These are phyloP conservation scores for Dendrostoma leiphaemia DNA, from an alignment of 2,329 filamentous ascomycete species.

Conservation along the genomic window DNA sequence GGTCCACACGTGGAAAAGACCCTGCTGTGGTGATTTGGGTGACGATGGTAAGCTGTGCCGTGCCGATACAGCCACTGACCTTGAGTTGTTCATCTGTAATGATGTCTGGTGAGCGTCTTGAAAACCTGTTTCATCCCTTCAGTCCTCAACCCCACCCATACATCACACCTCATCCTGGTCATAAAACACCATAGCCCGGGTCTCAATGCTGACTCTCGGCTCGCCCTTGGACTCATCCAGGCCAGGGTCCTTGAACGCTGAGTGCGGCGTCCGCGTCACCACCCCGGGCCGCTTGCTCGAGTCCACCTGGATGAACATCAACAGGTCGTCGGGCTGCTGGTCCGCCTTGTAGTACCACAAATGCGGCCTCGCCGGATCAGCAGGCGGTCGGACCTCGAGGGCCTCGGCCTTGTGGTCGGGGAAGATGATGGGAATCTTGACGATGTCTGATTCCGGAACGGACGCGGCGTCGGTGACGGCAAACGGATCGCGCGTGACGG, in stretches of 20 bases:
- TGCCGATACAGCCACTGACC: too few relatives aligned
- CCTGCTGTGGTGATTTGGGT: too few relatives aligned
- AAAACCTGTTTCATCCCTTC: too few relatives aligned
- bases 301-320: slow-evolving; percentile 22
- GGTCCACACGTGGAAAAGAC: too few relatives aligned
- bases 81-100: too few relatives aligned
- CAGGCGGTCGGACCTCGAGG: slow-evolving; percentile 25
- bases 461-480: slow-evolving; percentile 39
- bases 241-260: slow-evolving; percentile 48
- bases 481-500: slow-evolving; percentile 37
- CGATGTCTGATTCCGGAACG: slow-evolving; percentile 17
- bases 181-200: slow-evolving; percentile 52
- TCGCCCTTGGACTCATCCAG: slow-evolving; percentile 35
- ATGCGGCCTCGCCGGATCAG: slow-evolving; percentile 26
- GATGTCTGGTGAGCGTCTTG: too few relatives aligned
- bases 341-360: slow-evolving; percentile 19
- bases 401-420: slow-evolving; percentile 38
- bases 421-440: slow-evolving; percentile 24
- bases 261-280: slow-evolving; percentile 52
- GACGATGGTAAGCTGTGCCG: too few relatives aligned
- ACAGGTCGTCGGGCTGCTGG: slow-evolving; percentile 17
- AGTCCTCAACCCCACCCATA: too few relatives aligned
- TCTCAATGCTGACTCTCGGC: slow-evolving; percentile 54
- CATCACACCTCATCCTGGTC: too few relatives aligned
- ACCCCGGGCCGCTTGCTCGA: slow-evolving; percentile 38